Evolutionary conservation across 768 basidiomycete genomes (phyloP), one percentile per base, ranked within the genome.

Genomic region (Lentinus brumalis): DNA sequence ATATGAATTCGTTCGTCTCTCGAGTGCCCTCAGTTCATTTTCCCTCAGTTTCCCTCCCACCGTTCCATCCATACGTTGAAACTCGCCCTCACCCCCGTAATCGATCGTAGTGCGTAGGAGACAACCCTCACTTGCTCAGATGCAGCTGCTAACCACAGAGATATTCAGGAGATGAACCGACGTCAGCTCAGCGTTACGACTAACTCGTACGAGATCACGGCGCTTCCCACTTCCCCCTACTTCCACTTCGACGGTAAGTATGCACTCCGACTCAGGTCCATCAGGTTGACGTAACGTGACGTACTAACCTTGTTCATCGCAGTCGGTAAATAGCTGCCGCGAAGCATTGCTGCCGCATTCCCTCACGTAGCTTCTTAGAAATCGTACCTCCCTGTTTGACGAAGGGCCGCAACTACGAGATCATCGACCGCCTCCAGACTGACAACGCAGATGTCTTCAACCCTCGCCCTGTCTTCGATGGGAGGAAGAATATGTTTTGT

Each of bases 151-250:
- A 26, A 26, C 21, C 21, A 26, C 21, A 26, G 21, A 26, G 21
- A 6, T 49, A 2, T 29, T 15, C 21, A 49, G 46, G 11, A 35
- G 7, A 50, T 49, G 29, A 29, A 62, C 44, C 31, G 38, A 42
- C 31, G 42, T 16, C 5, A 29, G 39, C 18, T 73, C 30, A 62
- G 64, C n/a, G 77, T 77, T 3, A 14, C 53, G 0, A 77, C 77
- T 0, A 77, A 77, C 32, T 75, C 72, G 0, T 78, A 72, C 57
- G 70, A 69, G 51, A 66, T 77, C 18, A 66, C 63, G 0, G 59
- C 64, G 0, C 63, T 75, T 12, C 76, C 76, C 0, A 53, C 53
- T 0, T 11, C 47, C 5, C 18, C 31, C 3, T 69, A 59, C 26
- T 59, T 52, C 32, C 68, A 67, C 32, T 69, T 67, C 49, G 63